These are phyloP conservation scores for Cordyceps javanica DNA, from an alignment of 2,329 filamentous ascomycete genomes.

Conservation along the genomic window DNA sequence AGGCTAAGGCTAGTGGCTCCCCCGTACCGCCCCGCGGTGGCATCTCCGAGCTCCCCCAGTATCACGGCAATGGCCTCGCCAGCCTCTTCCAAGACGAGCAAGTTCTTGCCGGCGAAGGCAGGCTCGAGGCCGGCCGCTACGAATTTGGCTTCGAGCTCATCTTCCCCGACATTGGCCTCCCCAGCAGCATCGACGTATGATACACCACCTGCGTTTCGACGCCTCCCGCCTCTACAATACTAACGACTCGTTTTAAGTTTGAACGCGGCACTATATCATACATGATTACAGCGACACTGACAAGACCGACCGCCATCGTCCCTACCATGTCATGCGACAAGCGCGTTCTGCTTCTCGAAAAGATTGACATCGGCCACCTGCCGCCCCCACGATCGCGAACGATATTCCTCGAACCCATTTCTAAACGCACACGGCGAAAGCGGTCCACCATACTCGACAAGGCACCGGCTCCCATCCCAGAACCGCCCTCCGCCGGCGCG, in stretches of 20 bases:
- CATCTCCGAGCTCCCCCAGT: slow-evolving; percentile 40
- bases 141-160: slow-evolving; percentile 73
- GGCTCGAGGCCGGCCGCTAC: slow-evolving; percentile 66
- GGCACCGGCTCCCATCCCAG: slow-evolving; percentile 31
- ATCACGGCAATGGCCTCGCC: slow-evolving; percentile 72
- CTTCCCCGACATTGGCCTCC: slow-evolving; percentile 62
- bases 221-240: background rate
- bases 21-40: slow-evolving; percentile 35
- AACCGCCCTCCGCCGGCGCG: slow-evolving; percentile 19
- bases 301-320: slow-evolving; percentile 78
- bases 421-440: slow-evolving; percentile 60
- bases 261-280: slow-evolving; percentile 92
- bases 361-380: slow-evolving; percentile 76
- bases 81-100: slow-evolving; percentile 78
- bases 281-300: slow-evolving; percentile 82
- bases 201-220: background rate
- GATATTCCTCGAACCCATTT: slow-evolving; percentile 82
- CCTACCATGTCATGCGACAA: slow-evolving; percentile 74
- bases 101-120: slow-evolving; percentile 71
- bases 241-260: slow-evolving; percentile 53
- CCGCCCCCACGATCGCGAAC: slow-evolving; percentile 69
- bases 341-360: slow-evolving; percentile 73
- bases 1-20: slow-evolving; percentile 43
- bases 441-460: slow-evolving; percentile 43
- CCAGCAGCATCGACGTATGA: slow-evolving; percentile 92